These are phyloP conservation scores for Diaporthe capsici DNA, from an alignment of 2,329 filamentous ascomycete genomes.

Conservation along the genomic window DNA sequence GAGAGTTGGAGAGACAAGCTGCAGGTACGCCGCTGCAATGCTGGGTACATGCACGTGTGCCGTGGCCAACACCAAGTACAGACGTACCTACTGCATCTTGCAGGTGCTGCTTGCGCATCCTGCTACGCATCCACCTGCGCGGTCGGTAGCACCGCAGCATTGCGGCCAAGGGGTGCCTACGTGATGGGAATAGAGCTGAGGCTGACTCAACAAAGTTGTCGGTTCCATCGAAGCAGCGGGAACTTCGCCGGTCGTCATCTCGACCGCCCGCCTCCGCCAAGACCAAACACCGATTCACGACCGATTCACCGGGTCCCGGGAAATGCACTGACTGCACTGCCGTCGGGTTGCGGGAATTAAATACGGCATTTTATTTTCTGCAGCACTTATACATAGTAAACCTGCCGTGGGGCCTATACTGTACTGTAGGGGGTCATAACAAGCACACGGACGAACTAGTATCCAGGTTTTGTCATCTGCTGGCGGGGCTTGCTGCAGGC, in stretches of 20 bases:
- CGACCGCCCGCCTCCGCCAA: not conserved
- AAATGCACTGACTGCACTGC: conserved; percentile 2
- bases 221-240: not conserved
- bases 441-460: not conserved
- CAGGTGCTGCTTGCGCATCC: conserved; percentile 8
- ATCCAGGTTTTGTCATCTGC: conserved; percentile 15
- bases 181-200: not conserved
- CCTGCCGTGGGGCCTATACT: not conserved
- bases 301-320: conserved; percentile 1
- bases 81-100: not conserved
- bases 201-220: conserved; percentile 30
- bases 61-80: not conserved
- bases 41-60: conserved; percentile 18
- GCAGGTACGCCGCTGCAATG: conserved; percentile 15
- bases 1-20: conserved; percentile 16
- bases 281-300: not conserved
- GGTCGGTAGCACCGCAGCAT: conserved; percentile 14
- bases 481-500: conserved; percentile 5
- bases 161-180: not conserved
- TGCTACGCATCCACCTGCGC: conserved; percentile 9
- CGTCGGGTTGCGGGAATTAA: conserved; percentile 19
- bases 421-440: not conserved
- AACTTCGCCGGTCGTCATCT: not conserved
- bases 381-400: not conserved
- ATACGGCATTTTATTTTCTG: not conserved